Evolutionary conservation across 2,329 filamentous ascomycete genomes (phyloP), one percentile per base, ranked within the genome.

Genomic region (Claviceps digitariae): DNA sequence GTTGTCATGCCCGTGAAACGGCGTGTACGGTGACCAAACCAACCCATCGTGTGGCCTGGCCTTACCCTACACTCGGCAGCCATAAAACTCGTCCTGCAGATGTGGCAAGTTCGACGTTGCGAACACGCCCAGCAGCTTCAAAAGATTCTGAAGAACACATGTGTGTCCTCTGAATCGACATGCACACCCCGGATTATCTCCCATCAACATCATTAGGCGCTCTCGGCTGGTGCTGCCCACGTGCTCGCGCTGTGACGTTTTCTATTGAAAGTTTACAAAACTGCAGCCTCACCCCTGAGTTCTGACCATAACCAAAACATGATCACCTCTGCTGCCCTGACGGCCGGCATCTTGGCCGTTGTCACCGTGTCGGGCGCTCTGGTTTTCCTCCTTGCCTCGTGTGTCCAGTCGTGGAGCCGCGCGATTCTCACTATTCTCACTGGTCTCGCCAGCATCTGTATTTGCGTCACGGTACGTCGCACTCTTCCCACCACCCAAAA

Each of bases 391-490:
- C 29, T 50, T 46, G 21, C 31, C 13, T n/a, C 49, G 12, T 29
- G 31, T 17, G 12, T 49, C 4, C 38, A n/a, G 27, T 51, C 52
- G n/a, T 48, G 52, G 52, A 48, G 20, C 48, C 43, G 38, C 36
- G 25, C 48, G 31, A 34, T 51, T 6, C 51, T 57, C 36, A 58
- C 59, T 0, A 51, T 52, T 29, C 17, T 65, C 29, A 44, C 62
- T 5, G 45, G 58, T 2, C 21, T 59, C 44, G 54, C 64, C n/a
- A 51, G 52, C 21, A 50, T 64, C 2, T 15, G 57, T 52, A 60
- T 68, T 48, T 67, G 66, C 49, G 44, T 64, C 29, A 64, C 64
- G 31, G 69, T 69, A 58, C 23, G 20, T 45, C 21, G 10, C 13
- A 15, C 15, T n/a, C n/a, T n/a, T n/a, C n/a, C n/a, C n/a, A n/a